phyloP scores from a whole-genome alignment of 2,329 filamentous ascomycete genomes.

The Colletotrichum sp. region DNA sequence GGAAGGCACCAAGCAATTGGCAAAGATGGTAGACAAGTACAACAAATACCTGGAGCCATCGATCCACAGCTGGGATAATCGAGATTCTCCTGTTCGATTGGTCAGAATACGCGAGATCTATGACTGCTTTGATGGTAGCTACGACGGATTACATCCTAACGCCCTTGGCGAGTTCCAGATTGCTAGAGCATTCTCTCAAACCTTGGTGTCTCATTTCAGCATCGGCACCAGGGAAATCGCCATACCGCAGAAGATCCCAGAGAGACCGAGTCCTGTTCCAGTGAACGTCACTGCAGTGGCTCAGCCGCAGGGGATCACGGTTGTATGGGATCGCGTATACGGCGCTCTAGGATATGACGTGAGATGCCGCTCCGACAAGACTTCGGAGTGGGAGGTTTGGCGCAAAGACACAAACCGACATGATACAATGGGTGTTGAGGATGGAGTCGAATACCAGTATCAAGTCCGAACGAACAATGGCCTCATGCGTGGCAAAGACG shows the following conservation, averaged over 20 bases:
- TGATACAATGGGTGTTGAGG: neutral
- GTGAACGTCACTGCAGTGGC: slow-evolving; percentile 12
- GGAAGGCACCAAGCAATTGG: slow-evolving; percentile 27
- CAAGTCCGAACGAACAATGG: slow-evolving; percentile 15
- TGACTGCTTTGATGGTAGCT: slow-evolving; percentile 31
- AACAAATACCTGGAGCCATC: slow-evolving; percentile 28
- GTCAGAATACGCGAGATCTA: slow-evolving; percentile 37
- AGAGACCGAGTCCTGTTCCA: slow-evolving; percentile 20
- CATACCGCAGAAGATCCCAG: slow-evolving; percentile 26
- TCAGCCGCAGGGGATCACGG: slow-evolving; percentile 12
- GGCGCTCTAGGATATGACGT: slow-evolving; percentile 26
- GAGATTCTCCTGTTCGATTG: slow-evolving; percentile 32
- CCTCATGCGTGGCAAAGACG: neutral
- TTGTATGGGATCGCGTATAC: slow-evolving; percentile 25
- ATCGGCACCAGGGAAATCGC: slow-evolving; percentile 26
- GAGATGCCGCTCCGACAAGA: neutral
- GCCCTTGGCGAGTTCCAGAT: slow-evolving; percentile 45
- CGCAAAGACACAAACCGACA: neutral
- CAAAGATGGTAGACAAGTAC: slow-evolving; percentile 27
- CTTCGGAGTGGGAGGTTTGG: neutral
- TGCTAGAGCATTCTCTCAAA: slow-evolving; percentile 40
- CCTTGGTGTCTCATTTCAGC: slow-evolving; percentile 28
- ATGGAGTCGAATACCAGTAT: slow-evolving; percentile 9
- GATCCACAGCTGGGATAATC: slow-evolving; percentile 28
- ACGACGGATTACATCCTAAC: slow-evolving; percentile 48